Evolutionary conservation across 208 protist genomes (phyloP).

Genomic region (Crithidia expoeki): DNA sequence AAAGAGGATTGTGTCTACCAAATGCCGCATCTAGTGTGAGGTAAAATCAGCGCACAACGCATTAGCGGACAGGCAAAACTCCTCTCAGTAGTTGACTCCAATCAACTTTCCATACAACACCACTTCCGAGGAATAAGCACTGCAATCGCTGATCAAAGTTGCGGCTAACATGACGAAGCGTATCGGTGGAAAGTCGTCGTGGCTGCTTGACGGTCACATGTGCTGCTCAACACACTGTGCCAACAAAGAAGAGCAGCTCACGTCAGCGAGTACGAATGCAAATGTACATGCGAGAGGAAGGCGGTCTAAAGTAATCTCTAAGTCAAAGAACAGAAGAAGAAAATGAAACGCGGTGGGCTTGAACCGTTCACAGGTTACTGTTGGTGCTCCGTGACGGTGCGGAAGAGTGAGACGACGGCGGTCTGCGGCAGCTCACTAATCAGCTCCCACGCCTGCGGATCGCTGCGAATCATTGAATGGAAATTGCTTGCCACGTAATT

Average conservation of each 20-base stretch:
- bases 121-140: no score
- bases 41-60: no score
- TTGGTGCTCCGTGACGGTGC: conserved; percentile 73
- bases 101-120: no score
- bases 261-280: not conserved
- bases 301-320: not conserved
- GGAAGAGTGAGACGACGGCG: conserved; percentile 78
- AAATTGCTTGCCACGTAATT: conserved; percentile 75
- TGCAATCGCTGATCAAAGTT: no score
- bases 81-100: no score
- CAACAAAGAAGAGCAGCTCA: not conserved
- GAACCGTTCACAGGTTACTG: conserved; percentile 1
- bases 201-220: no score
- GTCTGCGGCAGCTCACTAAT: conserved; percentile 81
- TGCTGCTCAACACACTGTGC: no score
- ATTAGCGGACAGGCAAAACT: no score
- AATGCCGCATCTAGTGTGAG: no score
- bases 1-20: no score
- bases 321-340: not conserved
- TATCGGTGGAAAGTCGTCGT: no score
- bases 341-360: not conserved
- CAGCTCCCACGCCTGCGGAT: conserved; percentile 86
- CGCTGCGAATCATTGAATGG: conserved; percentile 54
- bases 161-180: no score
- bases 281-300: not conserved